These are phyloP conservation scores for Prunus kanzakura DNA, from an alignment of 306 rosid species.

Conservation along the genomic window DNA sequence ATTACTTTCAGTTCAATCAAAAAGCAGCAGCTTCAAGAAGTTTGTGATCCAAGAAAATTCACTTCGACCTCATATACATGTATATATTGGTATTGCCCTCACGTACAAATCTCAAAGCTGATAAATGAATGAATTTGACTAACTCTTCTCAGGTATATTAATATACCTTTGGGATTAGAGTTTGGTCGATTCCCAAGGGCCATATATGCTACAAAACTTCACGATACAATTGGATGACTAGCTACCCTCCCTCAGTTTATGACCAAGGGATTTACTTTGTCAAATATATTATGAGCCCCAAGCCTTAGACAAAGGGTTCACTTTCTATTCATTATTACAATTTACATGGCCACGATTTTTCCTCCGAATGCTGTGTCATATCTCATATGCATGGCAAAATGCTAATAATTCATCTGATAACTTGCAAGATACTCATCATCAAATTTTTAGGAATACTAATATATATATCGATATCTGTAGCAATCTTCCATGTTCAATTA, in stretches of 20 bases:
- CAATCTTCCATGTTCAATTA: not conserved
- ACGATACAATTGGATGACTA: not conserved
- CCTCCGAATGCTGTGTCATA: not conserved
- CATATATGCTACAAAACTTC: not conserved
- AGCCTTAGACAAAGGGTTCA: not conserved
- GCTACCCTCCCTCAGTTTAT: not conserved
- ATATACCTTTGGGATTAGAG: not conserved
- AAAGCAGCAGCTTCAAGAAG: constrained; percentile 4
- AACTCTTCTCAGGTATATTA: not conserved
- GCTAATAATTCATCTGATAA: not conserved
- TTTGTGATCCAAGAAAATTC: constrained; percentile 9
- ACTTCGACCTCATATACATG: not conserved
- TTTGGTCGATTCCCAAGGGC: constrained; percentile 1
- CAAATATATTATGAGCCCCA: not conserved
- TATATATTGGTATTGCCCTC: not conserved
- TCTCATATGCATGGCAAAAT: not conserved
- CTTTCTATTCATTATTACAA: not conserved
- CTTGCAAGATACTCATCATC: not conserved
- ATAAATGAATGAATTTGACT: constrained; percentile 1
- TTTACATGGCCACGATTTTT: not conserved
- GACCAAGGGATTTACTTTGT: too few relatives aligned
- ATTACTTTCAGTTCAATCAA: constrained; percentile 8
- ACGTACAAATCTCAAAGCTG: not conserved
- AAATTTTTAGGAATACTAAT: not conserved
- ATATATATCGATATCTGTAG: constrained; percentile 3